Base-by-base conservation (phyloP, 1,284 basidiomycete species). In the Ganoderma lingzhi region DNA sequence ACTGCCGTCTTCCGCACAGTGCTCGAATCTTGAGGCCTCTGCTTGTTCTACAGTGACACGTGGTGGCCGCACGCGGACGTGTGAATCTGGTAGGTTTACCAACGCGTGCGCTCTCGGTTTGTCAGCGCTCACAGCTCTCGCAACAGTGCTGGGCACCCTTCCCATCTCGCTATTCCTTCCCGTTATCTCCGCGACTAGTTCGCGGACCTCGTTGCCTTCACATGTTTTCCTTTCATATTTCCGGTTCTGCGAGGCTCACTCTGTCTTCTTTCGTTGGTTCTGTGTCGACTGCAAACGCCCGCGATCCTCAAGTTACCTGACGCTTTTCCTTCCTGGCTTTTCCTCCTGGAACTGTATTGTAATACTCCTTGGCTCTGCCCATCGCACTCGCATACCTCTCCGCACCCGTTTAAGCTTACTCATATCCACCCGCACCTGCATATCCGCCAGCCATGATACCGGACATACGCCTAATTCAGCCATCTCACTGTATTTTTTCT, bases 131-230 rank as follows among this genome's bases (percentile, higher is more conserved):
- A 60, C 58, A 37, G 8, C n/a, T 60, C 35, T 42, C 23, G 35
- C 39, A 28, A 39, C 37, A 17, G 37, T 19, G 8, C 45, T 19
- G 6, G 6, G 1, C 15, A 19, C n/a, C 19, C 58, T 37, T 41
- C 45, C 19, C 58, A 60, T 65, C 56, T 35, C 55, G 53, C 55
- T 45, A 6, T n/a, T 44, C 9, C 42, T 41, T 42, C 41, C 35
- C 58, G 64, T 28, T 59, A 60, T 66, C 45, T 66, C 55, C 64
- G 28, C 28, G 55, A 64, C 37, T 32, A 45, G 41, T 39, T 39
- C 28, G 28, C 51, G 28, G 35, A 53, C 32, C 44, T 15, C 28
- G 55, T 41, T n/a, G 28, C 14, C 39, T 17, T 60, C 28, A 9
- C 44, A 44, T 12, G 12, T 8, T 8, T 48, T 9, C 23, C 55